Evolutionary conservation across 805 yeast species (phyloP), one percentile per base, ranked within the genome.

Genomic region (Candida cerambycidarum): DNA sequence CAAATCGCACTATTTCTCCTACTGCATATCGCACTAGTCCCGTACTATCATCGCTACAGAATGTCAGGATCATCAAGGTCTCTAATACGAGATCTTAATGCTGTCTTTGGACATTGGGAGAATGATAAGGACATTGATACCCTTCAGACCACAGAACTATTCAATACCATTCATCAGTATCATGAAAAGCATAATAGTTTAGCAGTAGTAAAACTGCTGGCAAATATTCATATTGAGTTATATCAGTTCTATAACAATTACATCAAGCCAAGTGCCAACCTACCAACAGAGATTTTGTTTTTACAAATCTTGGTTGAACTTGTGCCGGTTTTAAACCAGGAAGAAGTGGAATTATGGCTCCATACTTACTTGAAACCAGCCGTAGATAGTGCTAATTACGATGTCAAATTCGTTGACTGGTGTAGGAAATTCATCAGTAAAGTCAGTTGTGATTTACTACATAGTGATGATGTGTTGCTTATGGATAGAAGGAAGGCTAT

Each of bases 321-420:
- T 11, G 55, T 61, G 40, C 65, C 68, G 1, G 62, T 59, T 14
- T 38, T 54, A 7, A 56, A 71, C 4, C 53, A 54, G 9, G 58
- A 61, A 9, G 69, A 65, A 29, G 55, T 76, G 8, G 48, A 55
- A 16, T 56, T 65, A 30, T 83, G 87, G 86, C 64, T 78, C 37
- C 60, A 64, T 21, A 64, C 73, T 27, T 73, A 78, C 44, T 52
- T 72, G 10, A 62, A 63, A 10, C 76, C 78, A 0, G 80, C 84
- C 0, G 62, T 80, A 3, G 82, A 82, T 51, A 77, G 84, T 27
- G 81, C 83, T 0, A 83, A 85, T 2, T 64, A 61, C 40, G 71
- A 67, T 42, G 51, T 67, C n/a, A 54, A 53, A 6, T 62, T 75
- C 44, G 69, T 70, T 9, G 51, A 49, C 9, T 60, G 61, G 36